Conservation (phyloP, 2,329 filamentous ascomycete genomes). For the Xylaria sp. region DNA sequence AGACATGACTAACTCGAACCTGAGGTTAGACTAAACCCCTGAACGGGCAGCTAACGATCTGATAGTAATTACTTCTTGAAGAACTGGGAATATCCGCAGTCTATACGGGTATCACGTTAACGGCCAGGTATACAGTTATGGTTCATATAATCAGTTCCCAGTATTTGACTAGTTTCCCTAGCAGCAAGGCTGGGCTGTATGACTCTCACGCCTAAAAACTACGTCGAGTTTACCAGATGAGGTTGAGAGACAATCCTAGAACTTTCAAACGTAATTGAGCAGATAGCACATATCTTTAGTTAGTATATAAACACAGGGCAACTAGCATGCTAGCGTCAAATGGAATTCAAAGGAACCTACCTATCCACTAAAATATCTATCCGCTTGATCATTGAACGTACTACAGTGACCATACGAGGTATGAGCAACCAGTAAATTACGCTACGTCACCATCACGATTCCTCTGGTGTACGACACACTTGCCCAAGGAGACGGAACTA, state of each 20-base stretch:
- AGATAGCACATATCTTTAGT: background rate
- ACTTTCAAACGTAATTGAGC: no score
- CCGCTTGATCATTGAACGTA: background rate
- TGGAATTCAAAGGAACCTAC: background rate
- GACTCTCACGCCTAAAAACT: no score
- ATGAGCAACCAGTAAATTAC: background rate
- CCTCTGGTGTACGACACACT: background rate
- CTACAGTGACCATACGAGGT: background rate
- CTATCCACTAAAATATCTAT: background rate
- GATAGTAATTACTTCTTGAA: constrained; percentile 1
- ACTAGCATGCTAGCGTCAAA: background rate
- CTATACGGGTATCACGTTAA: no score
- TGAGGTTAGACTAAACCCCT: background rate
- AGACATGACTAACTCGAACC: background rate
- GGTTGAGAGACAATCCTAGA: no score
- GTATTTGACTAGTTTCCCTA: background rate
- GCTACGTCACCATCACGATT: constrained; percentile 6
- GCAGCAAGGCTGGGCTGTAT: no score
- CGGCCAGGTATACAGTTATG: background rate
- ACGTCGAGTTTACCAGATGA: background rate
- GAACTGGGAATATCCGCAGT: background rate
- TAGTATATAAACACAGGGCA: background rate
- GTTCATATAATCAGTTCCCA: background rate
- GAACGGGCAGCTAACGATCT: background rate
- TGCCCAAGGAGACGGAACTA: background rate